Evolutionary conservation across 805 yeast genomes (phyloP), one percentile per base, ranked within the genome.

Genomic region (Candida broadrunensis): DNA sequence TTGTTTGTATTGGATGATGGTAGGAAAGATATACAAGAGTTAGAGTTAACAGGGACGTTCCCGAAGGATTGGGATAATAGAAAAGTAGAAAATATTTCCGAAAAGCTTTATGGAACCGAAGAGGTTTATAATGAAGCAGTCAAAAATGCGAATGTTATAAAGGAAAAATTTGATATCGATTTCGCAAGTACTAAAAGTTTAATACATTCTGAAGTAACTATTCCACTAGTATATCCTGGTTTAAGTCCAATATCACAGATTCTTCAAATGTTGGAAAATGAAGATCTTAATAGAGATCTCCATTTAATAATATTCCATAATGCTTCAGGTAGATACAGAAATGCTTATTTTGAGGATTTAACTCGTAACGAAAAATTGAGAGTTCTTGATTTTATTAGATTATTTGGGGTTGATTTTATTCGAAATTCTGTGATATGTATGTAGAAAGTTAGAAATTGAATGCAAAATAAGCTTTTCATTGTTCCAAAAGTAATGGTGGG

Each of bases 221-320:
- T 73, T 11, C 77, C 83, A 1, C 48, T 51, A 9, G 75, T 78
- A 3, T 51, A 71, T 2, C 81, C 83, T 0, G 84, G 85, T 0
- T 44, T 75, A 3, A 48, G 74, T 9, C 80, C 83, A 1, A 36
- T 77, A 23, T 51, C 60, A 60, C 81, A 77, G 47, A 44, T 78
- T 13, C 38, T 56, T n/a, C 60, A 61, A 14, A 49, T 67, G 56
- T 46, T 72, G 25, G 57, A 60, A 31, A 43, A 49, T 11, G 66
- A 64, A 2, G 48, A 20, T 3, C 38, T 60, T 5, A 49, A 46
- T 24, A 40, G 49, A n/a, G 51, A 49, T 5, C 42, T 52, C 12
- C 45, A 46, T 20, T 51, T 49, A 8, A 30, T 35, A 33, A 36
- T 47, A n/a, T 46, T 38, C 42, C 35, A 25, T n/a, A 27, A 42